A percentile compares a stretch with the other conserved stretches of the same genome.
Evolutionary conservation across 768 basidiomycete species (phyloP).

Genomic region (Tricholomella constricta): DNA sequence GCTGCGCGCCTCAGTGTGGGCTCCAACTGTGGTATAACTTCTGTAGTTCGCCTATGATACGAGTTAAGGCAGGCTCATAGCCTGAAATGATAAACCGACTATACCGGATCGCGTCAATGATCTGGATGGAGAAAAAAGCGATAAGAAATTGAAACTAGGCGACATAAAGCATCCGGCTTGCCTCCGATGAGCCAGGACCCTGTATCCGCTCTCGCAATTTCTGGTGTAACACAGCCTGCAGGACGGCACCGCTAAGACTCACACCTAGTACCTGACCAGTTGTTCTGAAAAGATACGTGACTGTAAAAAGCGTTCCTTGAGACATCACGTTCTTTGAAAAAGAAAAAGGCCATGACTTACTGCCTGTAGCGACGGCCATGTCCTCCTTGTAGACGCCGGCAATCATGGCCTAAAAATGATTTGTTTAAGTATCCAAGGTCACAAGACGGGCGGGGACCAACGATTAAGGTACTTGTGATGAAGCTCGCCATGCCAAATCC

Average conservation of each 20-base stretch:
- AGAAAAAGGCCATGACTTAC: slow-evolving; percentile 49
- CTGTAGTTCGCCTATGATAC: slow-evolving; percentile 63
- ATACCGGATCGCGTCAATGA: slow-evolving; percentile 73
- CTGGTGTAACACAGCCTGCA: slow-evolving; percentile 75
- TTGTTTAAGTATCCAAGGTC: slow-evolving; percentile 9
- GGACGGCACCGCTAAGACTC: slow-evolving; percentile 78
- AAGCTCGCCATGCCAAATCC: slow-evolving; percentile 84
- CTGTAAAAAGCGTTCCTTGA: slow-evolving; percentile 37
- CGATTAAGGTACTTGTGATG: slow-evolving; percentile 86
- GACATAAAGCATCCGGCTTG: slow-evolving; percentile 37
- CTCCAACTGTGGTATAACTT: slow-evolving; percentile 66
- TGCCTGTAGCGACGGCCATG: slow-evolving; percentile 87
- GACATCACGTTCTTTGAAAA: slow-evolving; percentile 8
- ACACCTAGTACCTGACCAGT: slow-evolving; percentile 97
- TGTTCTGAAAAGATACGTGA: slow-evolving; percentile 91
- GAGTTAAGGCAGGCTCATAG: background rate
- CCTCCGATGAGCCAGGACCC: slow-evolving; percentile 73
- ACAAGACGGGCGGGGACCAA: slow-evolving; percentile 37
- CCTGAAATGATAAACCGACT: slow-evolving; percentile 10
- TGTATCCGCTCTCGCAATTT: slow-evolving; percentile 75
- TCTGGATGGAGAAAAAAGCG: slow-evolving; percentile 38
- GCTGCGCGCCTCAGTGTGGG: slow-evolving; percentile 60
- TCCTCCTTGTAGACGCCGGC: slow-evolving; percentile 78
- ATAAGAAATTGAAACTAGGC: slow-evolving; percentile 14
- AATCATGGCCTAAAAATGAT: slow-evolving; percentile 73